These are phyloP conservation scores for Globisporangium perplexum DNA, from an alignment of 352 stramenopile species.

Conservation along the genomic window DNA sequence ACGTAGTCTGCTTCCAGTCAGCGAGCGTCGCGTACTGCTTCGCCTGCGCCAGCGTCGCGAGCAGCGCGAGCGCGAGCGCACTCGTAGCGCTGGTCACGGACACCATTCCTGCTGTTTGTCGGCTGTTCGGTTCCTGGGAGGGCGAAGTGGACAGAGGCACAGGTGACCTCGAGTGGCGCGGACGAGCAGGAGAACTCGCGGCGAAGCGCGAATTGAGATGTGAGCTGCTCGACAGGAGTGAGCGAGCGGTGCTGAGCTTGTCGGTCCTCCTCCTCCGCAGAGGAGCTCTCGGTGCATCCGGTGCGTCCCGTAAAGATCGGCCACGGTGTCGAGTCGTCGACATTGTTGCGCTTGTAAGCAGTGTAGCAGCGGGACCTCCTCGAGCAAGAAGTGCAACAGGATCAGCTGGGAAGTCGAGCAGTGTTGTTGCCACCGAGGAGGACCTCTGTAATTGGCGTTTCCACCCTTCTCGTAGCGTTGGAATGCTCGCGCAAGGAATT, in stretches of 20 bases:
- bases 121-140: constrained; percentile 1
- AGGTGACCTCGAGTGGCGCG: too few relatives aligned
- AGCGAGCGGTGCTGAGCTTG: not conserved
- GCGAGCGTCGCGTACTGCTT: constrained; percentile 19
- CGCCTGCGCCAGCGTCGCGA: constrained; percentile 5
- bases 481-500: too few relatives aligned
- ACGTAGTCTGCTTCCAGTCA: constrained; percentile 31
- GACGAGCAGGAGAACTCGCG: too few relatives aligned
- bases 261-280: not conserved
- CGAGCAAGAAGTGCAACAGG: too few relatives aligned
- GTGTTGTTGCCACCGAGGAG: not conserved
- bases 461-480: too few relatives aligned
- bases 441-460: too few relatives aligned
- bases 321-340: not conserved
- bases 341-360: too few relatives aligned
- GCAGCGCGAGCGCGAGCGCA: constrained; percentile 11
- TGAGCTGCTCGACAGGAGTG: constrained; percentile 9
- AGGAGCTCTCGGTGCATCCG: constrained; percentile 10
- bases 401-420: too few relatives aligned
- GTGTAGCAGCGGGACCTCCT: too few relatives aligned
- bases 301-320: constrained; percentile 13
- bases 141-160: not conserved
- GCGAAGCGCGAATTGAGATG: constrained; percentile 26
- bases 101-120: constrained; percentile 12
- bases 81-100: constrained; percentile 17